These are phyloP conservation scores for Isabelozyma pseudorhagii DNA, from an alignment of 805 yeast species.

Conservation along the genomic window DNA sequence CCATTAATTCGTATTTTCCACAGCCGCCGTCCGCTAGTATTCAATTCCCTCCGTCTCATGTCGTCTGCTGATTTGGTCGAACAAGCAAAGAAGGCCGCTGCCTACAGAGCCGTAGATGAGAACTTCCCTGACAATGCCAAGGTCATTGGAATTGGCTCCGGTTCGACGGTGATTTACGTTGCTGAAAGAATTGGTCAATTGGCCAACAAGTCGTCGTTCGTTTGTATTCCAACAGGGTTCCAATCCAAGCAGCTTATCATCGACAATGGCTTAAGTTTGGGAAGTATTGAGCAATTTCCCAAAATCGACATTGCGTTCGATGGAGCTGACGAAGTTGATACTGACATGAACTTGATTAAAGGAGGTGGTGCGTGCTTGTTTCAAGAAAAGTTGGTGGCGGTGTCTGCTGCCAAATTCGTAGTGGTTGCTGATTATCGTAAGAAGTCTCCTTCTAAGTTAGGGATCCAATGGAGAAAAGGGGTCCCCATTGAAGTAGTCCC, in stretches of 20 bases:
- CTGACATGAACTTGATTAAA: slow-evolving; percentile 77
- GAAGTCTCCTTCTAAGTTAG: slow-evolving; percentile 63
- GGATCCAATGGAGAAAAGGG: slow-evolving; percentile 82
- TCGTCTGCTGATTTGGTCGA: slow-evolving; percentile 42
- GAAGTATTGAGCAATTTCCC: slow-evolving; percentile 80
- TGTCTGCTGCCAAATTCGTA: slow-evolving; percentile 69
- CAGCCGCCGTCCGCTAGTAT: background rate
- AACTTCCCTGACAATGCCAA: slow-evolving; percentile 66
- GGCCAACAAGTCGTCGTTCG: slow-evolving; percentile 48
- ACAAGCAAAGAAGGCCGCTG: slow-evolving; percentile 85
- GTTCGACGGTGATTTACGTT: slow-evolving; percentile 94
- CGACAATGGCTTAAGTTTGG: slow-evolving; percentile 74
- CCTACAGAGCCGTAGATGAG: slow-evolving; percentile 89
- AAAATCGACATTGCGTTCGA: slow-evolving; percentile 90
- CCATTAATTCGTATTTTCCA: background rate
- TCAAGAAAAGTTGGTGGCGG: slow-evolving; percentile 93
- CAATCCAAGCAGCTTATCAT: slow-evolving; percentile 86
- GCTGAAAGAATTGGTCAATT: slow-evolving; percentile 89
- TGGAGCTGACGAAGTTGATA: slow-evolving; percentile 97
- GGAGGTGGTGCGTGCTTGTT: slow-evolving; percentile 99
- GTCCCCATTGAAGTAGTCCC: slow-evolving; percentile 97
- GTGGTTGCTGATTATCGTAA: slow-evolving; percentile 93
- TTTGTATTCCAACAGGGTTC: slow-evolving; percentile 95
- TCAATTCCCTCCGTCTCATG: background rate
- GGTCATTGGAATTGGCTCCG: slow-evolving; percentile 93